Evolutionary conservation across 805 yeast species (phyloP), one percentile per base, ranked within the genome.

Genomic region (Saccharomycopsis selenospora): DNA sequence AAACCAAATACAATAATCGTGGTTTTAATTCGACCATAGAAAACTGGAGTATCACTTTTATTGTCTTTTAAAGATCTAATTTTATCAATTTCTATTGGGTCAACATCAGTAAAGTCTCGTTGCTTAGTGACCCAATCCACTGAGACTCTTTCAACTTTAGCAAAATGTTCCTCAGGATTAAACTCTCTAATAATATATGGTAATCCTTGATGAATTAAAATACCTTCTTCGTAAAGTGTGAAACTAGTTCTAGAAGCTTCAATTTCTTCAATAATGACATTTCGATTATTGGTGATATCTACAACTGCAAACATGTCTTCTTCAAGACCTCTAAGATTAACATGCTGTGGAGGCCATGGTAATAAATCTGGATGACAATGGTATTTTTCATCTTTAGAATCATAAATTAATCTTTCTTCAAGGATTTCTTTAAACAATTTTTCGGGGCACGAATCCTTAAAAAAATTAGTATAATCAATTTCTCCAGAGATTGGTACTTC

Each of bases 41-140:
- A 85, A 0, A 81, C 77, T 0, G 91, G 91, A 1, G 79, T 66
- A 40, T 68, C 70, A 40, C 78, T 70, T 0, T 64, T 64, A 17
- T 63, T 64, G 17, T 83, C 61, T 17, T 38, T 30, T 17, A 48
- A 52, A 3, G 84, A 76, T 48, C 85, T 68, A 3, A 84, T 75
- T 48, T 69, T 64, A 56, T 84, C 89, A 45, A 83, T 80, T 57
- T 80, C 81, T 20, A 73, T 62, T 0, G 99, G 97, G 61, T 93
- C 98, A 6, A 93, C 85, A 63, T 93, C 95, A 0, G 96, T 87
- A 57, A 75, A 93, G 63, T 93, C 99, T 48, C 99, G 69, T 61
- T 91, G 98, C 42, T 75, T 73, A 0, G 99, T 93, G 1, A 79
- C 74, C 98, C 98, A 93, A 55, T 91, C 96, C 13, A 93, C 99